Percentiles rank a stretch among this genome's conserved stretches.
These are phyloP conservation scores for Metarhizium robertsii DNA, from an alignment of 2,329 filamentous ascomycete genomes.

Conservation along the genomic window DNA sequence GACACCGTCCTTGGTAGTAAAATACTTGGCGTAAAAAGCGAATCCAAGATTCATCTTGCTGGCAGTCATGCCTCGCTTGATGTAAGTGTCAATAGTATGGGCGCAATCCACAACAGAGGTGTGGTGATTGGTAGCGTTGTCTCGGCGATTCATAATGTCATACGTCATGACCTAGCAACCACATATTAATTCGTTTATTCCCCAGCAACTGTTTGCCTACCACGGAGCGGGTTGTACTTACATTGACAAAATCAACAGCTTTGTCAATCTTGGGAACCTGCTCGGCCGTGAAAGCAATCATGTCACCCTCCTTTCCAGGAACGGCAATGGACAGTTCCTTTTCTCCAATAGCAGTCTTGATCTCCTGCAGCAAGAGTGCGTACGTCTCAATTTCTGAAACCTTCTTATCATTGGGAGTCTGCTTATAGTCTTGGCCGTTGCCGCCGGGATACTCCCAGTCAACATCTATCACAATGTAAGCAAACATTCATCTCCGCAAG, in stretches of 20 bases:
- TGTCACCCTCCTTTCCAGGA: slow-evolving; percentile 52
- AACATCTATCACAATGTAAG: slow-evolving; percentile 34
- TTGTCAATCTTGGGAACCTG: slow-evolving; percentile 49
- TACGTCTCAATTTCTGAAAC: slow-evolving; percentile 51
- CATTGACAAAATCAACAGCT: slow-evolving; percentile 56
- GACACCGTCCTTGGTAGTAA: slow-evolving; percentile 31
- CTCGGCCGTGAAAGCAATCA: slow-evolving; percentile 54
- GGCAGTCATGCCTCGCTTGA: slow-evolving; percentile 43
- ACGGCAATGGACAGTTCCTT: slow-evolving; percentile 58
- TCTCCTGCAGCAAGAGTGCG: slow-evolving; percentile 48
- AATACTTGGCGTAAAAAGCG: slow-evolving; percentile 62
- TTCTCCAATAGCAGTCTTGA: slow-evolving; percentile 48
- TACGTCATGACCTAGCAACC: slow-evolving; percentile 53
- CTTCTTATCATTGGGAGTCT: slow-evolving; percentile 48
- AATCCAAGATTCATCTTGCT: slow-evolving; percentile 56
- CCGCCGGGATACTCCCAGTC: slow-evolving; percentile 59
- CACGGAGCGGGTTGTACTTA: slow-evolving; percentile 7
- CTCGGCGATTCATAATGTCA: slow-evolving; percentile 65
- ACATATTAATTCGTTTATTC: background rate
- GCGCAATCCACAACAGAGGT: slow-evolving; percentile 46
- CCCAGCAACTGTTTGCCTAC: background rate
- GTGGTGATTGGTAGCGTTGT: slow-evolving; percentile 56
- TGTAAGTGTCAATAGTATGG: slow-evolving; percentile 48
- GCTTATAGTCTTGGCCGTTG: slow-evolving; percentile 61
- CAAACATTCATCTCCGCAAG: no score